These are phyloP conservation scores for Cordia subcordata DNA, from an alignment of 257 asterid species.

Conservation along the genomic window DNA sequence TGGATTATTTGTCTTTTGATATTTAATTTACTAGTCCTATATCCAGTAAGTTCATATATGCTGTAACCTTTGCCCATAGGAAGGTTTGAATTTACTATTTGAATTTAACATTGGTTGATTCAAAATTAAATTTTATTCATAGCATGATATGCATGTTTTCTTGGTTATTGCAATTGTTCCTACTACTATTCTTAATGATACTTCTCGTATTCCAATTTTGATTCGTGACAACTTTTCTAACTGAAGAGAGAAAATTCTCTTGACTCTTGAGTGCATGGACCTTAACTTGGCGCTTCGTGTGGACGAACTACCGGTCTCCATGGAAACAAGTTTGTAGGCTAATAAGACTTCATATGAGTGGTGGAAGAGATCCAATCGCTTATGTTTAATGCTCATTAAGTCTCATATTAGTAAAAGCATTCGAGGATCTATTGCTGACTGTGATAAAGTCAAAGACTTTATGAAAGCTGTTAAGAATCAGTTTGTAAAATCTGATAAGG, in stretches of 20 bases:
- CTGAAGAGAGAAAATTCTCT: neutral
- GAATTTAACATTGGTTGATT: too few relatives aligned
- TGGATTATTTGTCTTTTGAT: too few relatives aligned
- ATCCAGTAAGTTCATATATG: too few relatives aligned
- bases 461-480: neutral
- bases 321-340: neutral
- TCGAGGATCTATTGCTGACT: neutral
- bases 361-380: conserved; percentile 6
- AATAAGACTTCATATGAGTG: neutral
- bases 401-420: neutral
- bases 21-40: too few relatives aligned
- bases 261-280: neutral
- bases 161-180: neutral
- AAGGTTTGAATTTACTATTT: too few relatives aligned
- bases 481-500: conserved; percentile 5
- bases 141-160: too few relatives aligned
- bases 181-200: neutral
- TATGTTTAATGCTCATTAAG: conserved; percentile 4
- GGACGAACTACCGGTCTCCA: conserved; percentile 1
- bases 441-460: neutral
- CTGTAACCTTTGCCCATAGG: too few relatives aligned
- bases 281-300: conserved; percentile 1
- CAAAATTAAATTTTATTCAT: too few relatives aligned
- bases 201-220: neutral
- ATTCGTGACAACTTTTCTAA: neutral